phyloP scores from a whole-genome alignment of 2,329 filamentous ascomycete genomes.

The Exophiala xenobiotica region DNA sequence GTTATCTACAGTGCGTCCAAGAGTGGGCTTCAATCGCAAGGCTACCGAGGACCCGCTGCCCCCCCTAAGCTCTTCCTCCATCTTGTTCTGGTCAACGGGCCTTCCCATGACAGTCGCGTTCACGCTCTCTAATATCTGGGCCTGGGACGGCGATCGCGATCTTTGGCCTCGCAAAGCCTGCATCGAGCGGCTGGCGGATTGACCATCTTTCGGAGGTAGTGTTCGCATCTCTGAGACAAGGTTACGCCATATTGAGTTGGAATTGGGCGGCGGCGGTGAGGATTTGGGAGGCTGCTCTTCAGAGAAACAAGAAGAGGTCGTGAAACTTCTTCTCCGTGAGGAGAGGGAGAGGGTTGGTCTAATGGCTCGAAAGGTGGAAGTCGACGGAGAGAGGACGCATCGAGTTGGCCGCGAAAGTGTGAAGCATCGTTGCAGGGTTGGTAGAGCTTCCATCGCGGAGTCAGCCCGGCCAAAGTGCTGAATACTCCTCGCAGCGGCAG shows the following conservation, averaged over 20 bases:
- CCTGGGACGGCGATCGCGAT: background rate
- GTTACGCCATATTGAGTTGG: too few species aligned
- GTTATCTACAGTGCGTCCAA: constrained; percentile 31
- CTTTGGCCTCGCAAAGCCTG: background rate
- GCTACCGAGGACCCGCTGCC: constrained; percentile 8
- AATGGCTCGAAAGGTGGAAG: background rate
- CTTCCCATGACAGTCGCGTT: background rate
- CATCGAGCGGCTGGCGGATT: background rate
- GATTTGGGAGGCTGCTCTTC: background rate
- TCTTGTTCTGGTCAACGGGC: constrained; percentile 11
- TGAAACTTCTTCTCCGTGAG: background rate
- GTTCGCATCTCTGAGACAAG: too few species aligned
- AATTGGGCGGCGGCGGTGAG: background rate
- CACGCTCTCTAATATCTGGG: too few species aligned
- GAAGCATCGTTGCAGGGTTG: constrained; percentile 6
- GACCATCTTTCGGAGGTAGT: too few species aligned
- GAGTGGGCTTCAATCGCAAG: constrained; percentile 31
- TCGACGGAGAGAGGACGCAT: background rate
- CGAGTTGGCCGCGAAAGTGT: constrained; percentile 1
- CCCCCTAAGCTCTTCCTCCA: constrained; percentile 9
- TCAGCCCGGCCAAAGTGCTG: background rate
- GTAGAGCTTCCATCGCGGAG: constrained; percentile 10
- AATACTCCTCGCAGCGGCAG: background rate
- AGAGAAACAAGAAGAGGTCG: background rate
- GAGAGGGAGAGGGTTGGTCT: constrained; percentile 1